Evolutionary conservation across 2,329 filamentous ascomycete species (phyloP), one percentile per base, ranked within the genome.

Genomic region (Colletotrichum sp.): DNA sequence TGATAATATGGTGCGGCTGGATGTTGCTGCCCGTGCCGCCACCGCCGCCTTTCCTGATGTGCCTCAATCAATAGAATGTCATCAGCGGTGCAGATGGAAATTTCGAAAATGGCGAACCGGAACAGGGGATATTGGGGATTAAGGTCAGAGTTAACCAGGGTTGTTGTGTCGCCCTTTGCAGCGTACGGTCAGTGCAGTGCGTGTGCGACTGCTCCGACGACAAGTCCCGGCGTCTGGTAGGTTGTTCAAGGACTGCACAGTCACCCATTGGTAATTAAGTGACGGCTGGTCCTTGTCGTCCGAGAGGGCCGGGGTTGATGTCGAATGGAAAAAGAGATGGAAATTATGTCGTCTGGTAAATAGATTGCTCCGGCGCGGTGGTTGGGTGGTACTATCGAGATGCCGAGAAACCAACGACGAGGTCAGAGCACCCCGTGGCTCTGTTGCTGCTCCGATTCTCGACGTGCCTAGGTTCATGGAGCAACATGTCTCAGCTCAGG

Each of bases 81-180:
- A 70, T 70, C 70, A 54, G 34, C n/a, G 36, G 34, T 66, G 51
- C 70, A 69, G 54, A 59, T 29, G 21, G 29, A 24, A 61, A 36
- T 15, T 18, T 62, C 18, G 24, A 59, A 59, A 34, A 54, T 21
- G 55, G 55, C 29, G 66, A 51, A 58, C 36, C 27, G 33, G 34
- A 15, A 27, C 66, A 51, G 55, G 66, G 66, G 54, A 47, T 27
- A 36, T 38, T 29, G 66, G 64, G 51, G 38, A 38, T 64, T 58
- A 58, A 69, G 65, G 66, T 67, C 70, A 65, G 69, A 64, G 66
- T 66, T n/a, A 65, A 59, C 29, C 36, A 66, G 64, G 64, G 21
- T 29, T 29, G 57, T 34, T 21, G 47, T 36, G 47, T n/a, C 18
- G n/a, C 36, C 47, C 47, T 38, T 57, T 47, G 34, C 51, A 27